A percentile compares a stretch with the other conserved stretches of the same genome.
Evolutionary conservation across 2,329 filamentous ascomycete genomes (phyloP).

Genomic region (Paraphoma chrysanthemicola): DNA sequence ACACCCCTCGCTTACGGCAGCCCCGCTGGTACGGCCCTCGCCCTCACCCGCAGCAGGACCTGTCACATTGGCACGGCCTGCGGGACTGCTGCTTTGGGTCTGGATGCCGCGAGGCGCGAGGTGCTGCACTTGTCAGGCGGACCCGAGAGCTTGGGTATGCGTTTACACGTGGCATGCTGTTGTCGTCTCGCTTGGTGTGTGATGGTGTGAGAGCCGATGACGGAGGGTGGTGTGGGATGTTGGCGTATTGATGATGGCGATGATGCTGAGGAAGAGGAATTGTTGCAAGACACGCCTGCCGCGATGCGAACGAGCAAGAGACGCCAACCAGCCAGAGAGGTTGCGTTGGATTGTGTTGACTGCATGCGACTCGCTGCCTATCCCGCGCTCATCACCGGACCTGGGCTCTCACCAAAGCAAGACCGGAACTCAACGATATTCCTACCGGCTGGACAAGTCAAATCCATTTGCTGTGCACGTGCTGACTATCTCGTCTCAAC

Average conservation of each 20-base stretch:
- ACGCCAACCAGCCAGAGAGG: too few species aligned
- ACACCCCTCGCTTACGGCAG: slow-evolving; percentile 40
- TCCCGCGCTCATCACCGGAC: background rate
- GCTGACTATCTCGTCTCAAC: slow-evolving; percentile 33
- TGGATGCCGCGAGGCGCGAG: too few species aligned
- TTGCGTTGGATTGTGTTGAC: background rate
- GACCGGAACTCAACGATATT: background rate
- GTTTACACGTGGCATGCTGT: slow-evolving; percentile 46
- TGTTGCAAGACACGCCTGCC: too few species aligned
- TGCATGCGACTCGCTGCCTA: background rate
- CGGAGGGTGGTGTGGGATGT: slow-evolving; percentile 9
- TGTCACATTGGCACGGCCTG: slow-evolving; percentile 32
- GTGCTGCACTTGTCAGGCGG: slow-evolving; percentile 15
- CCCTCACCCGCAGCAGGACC: slow-evolving; percentile 38
- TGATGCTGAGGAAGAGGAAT: slow-evolving; percentile 4
- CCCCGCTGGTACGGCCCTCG: slow-evolving; percentile 38
- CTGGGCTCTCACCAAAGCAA: too few species aligned
- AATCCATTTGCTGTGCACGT: slow-evolving; percentile 25
- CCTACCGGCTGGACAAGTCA: slow-evolving; percentile 1
- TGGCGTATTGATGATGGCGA: slow-evolving; percentile 24
- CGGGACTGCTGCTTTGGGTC: background rate
- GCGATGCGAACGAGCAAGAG: too few species aligned
- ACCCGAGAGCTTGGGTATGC: slow-evolving; percentile 20
- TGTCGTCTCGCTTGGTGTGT: slow-evolving; percentile 27
- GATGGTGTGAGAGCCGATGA: slow-evolving; percentile 3